Percentiles rank a stretch among this genome's conserved stretches.
Conservation (phyloP, 208 protist species). For the Trypanosoma lewisi region DNA sequence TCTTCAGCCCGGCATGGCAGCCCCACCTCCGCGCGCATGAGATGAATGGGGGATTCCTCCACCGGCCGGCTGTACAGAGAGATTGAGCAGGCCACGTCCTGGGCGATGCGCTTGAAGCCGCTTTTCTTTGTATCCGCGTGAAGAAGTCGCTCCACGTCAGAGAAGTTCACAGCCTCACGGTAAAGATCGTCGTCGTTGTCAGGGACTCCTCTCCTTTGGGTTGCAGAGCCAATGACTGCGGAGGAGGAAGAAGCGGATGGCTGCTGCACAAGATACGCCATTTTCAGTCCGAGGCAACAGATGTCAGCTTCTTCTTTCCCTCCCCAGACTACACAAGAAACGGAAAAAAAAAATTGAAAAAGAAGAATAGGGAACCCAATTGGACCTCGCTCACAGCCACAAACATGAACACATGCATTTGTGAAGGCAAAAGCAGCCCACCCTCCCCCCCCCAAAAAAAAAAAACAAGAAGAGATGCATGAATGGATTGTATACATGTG, state of each 20-base stretch:
- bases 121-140: constrained; percentile 14
- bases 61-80: constrained; percentile 58
- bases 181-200: constrained; percentile 44
- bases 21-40: constrained; percentile 66
- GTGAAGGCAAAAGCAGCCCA: neutral
- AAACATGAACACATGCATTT: neutral
- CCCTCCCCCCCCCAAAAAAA: neutral
- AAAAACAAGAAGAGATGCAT: neutral
- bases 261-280: constrained; percentile 16
- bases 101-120: constrained; percentile 46
- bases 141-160: constrained; percentile 46
- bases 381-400: too few relatives aligned
- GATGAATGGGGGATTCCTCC: constrained; percentile 56
- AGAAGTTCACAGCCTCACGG: constrained; percentile 44
- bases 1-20: constrained; percentile 55
- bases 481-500: too few relatives aligned
- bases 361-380: too few relatives aligned
- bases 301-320: constrained; percentile 19
- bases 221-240: neutral
- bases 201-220: neutral
- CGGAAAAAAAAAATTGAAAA: constrained; percentile 6
- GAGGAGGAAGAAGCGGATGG: neutral
- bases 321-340: constrained; percentile 2
- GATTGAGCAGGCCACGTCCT: constrained; percentile 38
- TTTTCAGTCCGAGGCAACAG: neutral